Evolutionary conservation across 306 rosid genomes (phyloP).

Genomic region (Dalbergia oliveri): DNA sequence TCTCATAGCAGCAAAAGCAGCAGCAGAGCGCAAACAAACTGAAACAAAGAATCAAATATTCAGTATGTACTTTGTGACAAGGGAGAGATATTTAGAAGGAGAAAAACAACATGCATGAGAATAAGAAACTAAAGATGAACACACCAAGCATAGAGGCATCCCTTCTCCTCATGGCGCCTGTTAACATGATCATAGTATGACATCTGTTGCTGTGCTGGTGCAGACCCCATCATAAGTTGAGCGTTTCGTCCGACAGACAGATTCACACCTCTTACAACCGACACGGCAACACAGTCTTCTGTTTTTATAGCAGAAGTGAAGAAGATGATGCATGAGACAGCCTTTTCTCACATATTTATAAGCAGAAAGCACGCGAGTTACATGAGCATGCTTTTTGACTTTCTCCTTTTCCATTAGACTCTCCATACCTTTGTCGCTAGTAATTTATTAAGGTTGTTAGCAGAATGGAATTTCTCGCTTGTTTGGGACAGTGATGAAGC

Average conservation of each 20-base stretch:
- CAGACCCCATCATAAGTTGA: conserved; percentile 46
- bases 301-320: neutral
- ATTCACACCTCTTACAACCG: too few species aligned
- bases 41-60: conserved; percentile 30
- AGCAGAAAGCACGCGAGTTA: conserved; percentile 13
- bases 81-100: neutral
- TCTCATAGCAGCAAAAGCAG: conserved; percentile 69
- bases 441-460: conserved; percentile 58
- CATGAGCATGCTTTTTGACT: conserved; percentile 9
- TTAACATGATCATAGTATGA: conserved; percentile 58
- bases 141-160: conserved; percentile 65
- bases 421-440: neutral
- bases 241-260: too few species aligned
- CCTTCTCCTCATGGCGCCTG: conserved; percentile 58
- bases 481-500: conserved; percentile 24
- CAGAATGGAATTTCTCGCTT: conserved; percentile 32
- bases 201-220: conserved; percentile 57
- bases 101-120: conserved; percentile 14
- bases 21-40: conserved; percentile 66
- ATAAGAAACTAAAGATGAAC: conserved; percentile 11
- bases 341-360: conserved; percentile 16
- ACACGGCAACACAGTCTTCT: too few species aligned
- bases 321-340: conserved; percentile 3
- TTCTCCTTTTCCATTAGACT: neutral
- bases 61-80: neutral